These are phyloP conservation scores for Trypanosoma avium DNA, from an alignment of 208 protist species.

Conservation along the genomic window DNA sequence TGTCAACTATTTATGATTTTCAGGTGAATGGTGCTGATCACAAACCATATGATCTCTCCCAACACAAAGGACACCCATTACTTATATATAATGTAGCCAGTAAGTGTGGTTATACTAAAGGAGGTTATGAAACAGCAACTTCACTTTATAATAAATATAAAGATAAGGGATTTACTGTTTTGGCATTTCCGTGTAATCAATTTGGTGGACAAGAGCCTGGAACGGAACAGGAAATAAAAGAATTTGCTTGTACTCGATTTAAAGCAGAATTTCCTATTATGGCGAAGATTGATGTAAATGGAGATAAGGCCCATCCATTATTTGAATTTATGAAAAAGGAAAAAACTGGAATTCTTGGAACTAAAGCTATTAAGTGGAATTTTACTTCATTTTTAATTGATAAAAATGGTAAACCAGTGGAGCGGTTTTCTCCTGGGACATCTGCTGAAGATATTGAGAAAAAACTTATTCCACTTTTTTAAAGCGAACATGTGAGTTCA, in stretches of 20 bases:
- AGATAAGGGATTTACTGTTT: constrained; percentile 75
- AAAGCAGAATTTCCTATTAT: constrained; percentile 45
- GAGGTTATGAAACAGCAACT: constrained; percentile 74
- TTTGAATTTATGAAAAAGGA: constrained; percentile 81
- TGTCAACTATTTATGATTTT: constrained; percentile 29
- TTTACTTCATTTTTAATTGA: constrained; percentile 93
- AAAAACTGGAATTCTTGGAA: constrained; percentile 63
- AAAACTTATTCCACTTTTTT: constrained; percentile 59
- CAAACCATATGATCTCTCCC: constrained; percentile 31
- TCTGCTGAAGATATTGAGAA: constrained; percentile 54
- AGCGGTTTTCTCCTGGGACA: constrained; percentile 70
- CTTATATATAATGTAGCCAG: constrained; percentile 35
- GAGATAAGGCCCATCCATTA: constrained; percentile 71
- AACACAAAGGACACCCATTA: constrained; percentile 35
- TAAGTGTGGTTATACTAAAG: constrained; percentile 87
- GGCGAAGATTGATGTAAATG: constrained; percentile 89
- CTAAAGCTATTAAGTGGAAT: constrained; percentile 92
- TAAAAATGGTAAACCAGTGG: constrained; percentile 62
- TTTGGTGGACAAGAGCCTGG: constrained; percentile 68
- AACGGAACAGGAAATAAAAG: constrained; percentile 33
- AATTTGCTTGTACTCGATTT: constrained; percentile 42
- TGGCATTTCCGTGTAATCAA: constrained; percentile 94
- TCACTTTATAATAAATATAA: constrained; percentile 89
- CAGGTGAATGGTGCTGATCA: constrained; percentile 28
- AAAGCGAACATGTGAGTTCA: no score